A percentile compares a stretch with the other conserved stretches of the same genome.
phyloP scores from a whole-genome alignment of 148 eudicot genomes.

The Nepenthes mirabilis region DNA sequence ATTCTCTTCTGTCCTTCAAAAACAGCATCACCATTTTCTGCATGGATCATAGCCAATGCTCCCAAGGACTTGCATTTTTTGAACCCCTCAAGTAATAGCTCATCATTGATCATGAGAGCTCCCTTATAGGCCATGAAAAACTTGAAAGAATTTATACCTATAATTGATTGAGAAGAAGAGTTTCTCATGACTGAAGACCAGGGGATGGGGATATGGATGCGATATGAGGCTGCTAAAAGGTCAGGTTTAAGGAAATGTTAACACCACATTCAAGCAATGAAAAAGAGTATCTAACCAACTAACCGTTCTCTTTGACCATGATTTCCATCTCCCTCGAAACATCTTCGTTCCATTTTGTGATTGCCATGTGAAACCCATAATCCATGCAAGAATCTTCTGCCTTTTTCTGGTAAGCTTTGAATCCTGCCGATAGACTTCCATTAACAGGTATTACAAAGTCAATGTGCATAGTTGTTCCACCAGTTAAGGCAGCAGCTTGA shows the following conservation, averaged over 20 bases:
- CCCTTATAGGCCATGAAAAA: constrained; percentile 98
- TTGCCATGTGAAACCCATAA: constrained; percentile 97
- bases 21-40: constrained; percentile 98
- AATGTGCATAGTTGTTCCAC: constrained; percentile 98
- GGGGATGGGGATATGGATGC: not conserved
- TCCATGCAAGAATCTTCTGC: constrained; percentile 78
- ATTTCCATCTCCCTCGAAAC: constrained; percentile 84
- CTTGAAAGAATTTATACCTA: constrained; percentile 96
- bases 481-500: constrained; percentile 94
- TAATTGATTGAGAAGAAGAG: not conserved
- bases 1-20: constrained; percentile 93
- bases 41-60: constrained; percentile 96
- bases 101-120: constrained; percentile 80
- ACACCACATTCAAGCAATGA: not conserved
- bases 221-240: not conserved
- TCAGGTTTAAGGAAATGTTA: not conserved
- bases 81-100: constrained; percentile 75
- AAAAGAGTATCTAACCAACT: not conserved
- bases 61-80: constrained; percentile 94
- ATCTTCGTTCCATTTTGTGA: constrained; percentile 88
- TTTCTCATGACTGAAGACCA: too few species aligned
- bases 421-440: constrained; percentile 80
- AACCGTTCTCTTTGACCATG: constrained; percentile 93
- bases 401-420: constrained; percentile 52
- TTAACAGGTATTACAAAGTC: constrained; percentile 89